Conservation (phyloP, 2,329 filamentous ascomycete genomes). For the Cladosporium sphaerospermum region DNA sequence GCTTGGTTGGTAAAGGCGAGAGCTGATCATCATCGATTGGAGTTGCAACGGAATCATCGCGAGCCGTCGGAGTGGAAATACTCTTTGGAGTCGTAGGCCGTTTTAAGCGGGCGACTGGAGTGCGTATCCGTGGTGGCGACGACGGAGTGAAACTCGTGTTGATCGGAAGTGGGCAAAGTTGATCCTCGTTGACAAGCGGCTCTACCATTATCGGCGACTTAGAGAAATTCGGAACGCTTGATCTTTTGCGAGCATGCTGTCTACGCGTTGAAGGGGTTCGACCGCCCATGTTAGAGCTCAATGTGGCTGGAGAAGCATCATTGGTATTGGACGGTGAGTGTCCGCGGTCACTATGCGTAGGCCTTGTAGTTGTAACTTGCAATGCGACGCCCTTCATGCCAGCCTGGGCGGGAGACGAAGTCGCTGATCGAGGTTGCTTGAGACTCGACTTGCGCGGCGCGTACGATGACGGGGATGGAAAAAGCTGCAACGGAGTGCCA, state of each 20-base stretch:
- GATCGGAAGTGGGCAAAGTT: constrained; percentile 22
- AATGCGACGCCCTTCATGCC: constrained; percentile 25
- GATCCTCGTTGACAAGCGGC: constrained; percentile 17
- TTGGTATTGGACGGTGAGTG: neutral
- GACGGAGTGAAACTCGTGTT: constrained; percentile 20
- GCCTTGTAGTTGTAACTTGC: constrained; percentile 22
- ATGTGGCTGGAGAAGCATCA: constrained; percentile 20
- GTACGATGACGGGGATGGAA: constrained; percentile 15
- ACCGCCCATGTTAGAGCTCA: constrained; percentile 16
- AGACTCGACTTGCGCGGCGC: constrained; percentile 17
- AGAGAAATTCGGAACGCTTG: constrained; percentile 6
- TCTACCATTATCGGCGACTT: neutral
- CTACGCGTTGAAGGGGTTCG: constrained; percentile 3
- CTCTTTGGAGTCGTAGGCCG: neutral
- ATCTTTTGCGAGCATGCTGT: constrained; percentile 15
- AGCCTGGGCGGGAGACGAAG: neutral
- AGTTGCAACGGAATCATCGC: constrained; percentile 8
- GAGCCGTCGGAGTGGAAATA: constrained; percentile 13
- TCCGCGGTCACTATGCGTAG: neutral
- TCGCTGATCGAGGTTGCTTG: constrained; percentile 12
- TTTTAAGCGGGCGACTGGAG: neutral
- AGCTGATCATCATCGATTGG: constrained; percentile 20
- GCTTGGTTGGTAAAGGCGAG: constrained; percentile 21
- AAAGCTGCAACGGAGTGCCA: constrained; percentile 17
- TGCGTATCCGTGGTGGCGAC: constrained; percentile 5